These are phyloP conservation scores for Capniomyces stellatus DNA, from an alignment of 371 early-diverging fungal species.

Conservation along the genomic window DNA sequence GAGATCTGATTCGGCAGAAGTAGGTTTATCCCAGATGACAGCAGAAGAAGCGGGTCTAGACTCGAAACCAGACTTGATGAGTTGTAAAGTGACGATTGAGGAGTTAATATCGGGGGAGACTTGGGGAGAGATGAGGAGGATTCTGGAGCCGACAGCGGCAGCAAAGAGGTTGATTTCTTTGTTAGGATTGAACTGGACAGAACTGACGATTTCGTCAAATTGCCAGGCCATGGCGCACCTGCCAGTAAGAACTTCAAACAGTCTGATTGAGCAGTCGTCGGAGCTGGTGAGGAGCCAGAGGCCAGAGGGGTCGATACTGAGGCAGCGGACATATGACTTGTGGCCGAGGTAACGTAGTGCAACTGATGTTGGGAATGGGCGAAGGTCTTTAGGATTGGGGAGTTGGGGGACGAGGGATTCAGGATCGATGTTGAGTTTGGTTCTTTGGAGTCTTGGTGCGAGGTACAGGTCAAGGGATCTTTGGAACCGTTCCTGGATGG, in stretches of 20 bases:
- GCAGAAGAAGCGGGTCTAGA: constrained; percentile 18
- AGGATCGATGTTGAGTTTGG: constrained; percentile 73
- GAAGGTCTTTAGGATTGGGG: constrained; percentile 87
- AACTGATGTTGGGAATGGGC: constrained; percentile 78
- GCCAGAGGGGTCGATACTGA: constrained; percentile 81
- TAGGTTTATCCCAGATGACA: constrained; percentile 18
- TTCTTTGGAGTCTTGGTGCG: constrained; percentile 78
- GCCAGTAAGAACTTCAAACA: constrained; percentile 86
- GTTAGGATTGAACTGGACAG: constrained; percentile 82
- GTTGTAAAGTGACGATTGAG: constrained; percentile 12
- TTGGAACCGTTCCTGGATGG: constrained; percentile 85
- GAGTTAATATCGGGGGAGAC: constrained; percentile 17
- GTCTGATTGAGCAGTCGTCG: constrained; percentile 68
- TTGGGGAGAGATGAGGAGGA: constrained; percentile 18
- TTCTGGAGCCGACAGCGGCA: constrained; percentile 35
- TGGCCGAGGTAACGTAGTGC: constrained; percentile 70
- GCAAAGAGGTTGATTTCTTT: constrained; percentile 54
- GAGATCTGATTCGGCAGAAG: constrained; percentile 14
- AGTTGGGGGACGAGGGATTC: constrained; percentile 85
- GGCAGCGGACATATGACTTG: constrained; percentile 50
- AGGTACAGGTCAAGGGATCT: constrained; percentile 91
- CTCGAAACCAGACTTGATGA: constrained; percentile 18
- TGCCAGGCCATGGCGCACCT: constrained; percentile 62
- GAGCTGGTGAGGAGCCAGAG: constrained; percentile 73
- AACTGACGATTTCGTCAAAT: constrained; percentile 42